Conservation (phyloP, 495 filamentous ascomycete genomes). For the Schizothecium vesticola region DNA sequence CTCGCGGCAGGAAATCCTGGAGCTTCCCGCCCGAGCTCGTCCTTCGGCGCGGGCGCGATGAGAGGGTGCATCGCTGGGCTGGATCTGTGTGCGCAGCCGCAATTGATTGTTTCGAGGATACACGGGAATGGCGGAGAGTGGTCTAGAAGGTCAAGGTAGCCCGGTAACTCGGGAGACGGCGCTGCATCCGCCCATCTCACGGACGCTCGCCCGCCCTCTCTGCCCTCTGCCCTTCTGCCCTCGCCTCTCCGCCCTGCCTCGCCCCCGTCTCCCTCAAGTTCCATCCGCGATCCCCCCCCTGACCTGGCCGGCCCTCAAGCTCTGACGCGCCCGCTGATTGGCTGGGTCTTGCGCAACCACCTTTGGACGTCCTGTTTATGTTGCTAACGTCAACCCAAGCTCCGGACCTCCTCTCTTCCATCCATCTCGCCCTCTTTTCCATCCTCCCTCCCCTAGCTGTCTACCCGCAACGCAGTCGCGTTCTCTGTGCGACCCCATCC, state of each 20-base stretch:
- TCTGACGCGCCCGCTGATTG: conserved; percentile 23
- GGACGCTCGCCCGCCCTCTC: not conserved
- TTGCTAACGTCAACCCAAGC: conserved; percentile 21
- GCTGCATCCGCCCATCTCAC: conserved; percentile 2
- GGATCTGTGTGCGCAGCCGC: not conserved
- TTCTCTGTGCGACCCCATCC: conserved; percentile 7
- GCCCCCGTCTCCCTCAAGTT: conserved; percentile 5
- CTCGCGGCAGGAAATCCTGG: not conserved
- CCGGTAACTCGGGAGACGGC: not conserved
- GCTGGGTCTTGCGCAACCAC: conserved; percentile 28
- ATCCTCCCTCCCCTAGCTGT: not conserved
- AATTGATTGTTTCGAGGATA: not conserved
- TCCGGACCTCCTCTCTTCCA: conserved; percentile 10
- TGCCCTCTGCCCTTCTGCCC: not conserved
- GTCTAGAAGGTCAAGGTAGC: not conserved
- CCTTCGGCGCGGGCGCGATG: not conserved
- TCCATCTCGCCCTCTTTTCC: conserved; percentile 6
- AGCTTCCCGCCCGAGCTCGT: not conserved
- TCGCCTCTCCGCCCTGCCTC: not conserved
- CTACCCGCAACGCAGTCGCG: conserved; percentile 6
- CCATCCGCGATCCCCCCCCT: conserved; percentile 13
- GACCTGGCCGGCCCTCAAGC: conserved; percentile 18
- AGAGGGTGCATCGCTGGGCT: not conserved
- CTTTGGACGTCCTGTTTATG: conserved; percentile 31
- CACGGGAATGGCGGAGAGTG: not conserved